A percentile compares a stretch with the other conserved stretches of the same genome.
Conservation (phyloP, 441 rosid species). For the Gossypium schwendimanii region DNA sequence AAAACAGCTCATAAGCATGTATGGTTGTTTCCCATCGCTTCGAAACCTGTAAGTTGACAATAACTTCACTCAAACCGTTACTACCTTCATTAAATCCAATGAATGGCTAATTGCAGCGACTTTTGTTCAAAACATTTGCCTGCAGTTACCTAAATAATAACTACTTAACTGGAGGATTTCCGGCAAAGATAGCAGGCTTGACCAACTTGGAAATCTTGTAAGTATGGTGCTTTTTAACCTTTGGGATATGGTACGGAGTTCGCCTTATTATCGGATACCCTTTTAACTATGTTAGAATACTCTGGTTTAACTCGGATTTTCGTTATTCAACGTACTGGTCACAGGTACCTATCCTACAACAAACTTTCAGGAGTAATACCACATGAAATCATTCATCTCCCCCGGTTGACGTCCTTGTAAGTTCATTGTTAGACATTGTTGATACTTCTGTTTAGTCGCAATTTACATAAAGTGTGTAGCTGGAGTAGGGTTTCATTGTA, state of each 20-base stretch:
- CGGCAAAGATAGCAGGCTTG: constrained; percentile 66
- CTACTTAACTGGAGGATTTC: constrained; percentile 75
- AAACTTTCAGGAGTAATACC: constrained; percentile 73
- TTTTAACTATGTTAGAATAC: neutral
- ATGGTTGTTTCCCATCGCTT: constrained; percentile 74
- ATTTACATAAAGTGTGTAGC: neutral
- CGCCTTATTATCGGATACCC: neutral
- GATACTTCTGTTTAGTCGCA: neutral
- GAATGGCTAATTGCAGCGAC: neutral
- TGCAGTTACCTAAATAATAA: constrained; percentile 75
- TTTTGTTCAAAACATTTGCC: neutral
- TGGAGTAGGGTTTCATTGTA: neutral
- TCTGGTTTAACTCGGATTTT: neutral
- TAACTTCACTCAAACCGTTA: neutral
- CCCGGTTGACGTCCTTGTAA: constrained; percentile 67
- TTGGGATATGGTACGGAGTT: neutral
- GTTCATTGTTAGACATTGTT: constrained; percentile 18
- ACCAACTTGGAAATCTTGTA: constrained; percentile 77
- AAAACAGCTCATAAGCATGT: constrained; percentile 58
- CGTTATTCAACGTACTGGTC: neutral
- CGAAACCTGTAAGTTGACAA: constrained; percentile 64
- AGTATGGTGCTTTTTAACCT: constrained; percentile 22
- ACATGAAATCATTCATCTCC: constrained; percentile 51
- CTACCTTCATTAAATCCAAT: neutral
- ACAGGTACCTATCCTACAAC: constrained; percentile 68